A percentile compares a stretch with the other conserved stretches of the same genome.
phyloP scores from a whole-genome alignment of 495 filamentous ascomycete genomes.

The Xylaria nigripes region DNA sequence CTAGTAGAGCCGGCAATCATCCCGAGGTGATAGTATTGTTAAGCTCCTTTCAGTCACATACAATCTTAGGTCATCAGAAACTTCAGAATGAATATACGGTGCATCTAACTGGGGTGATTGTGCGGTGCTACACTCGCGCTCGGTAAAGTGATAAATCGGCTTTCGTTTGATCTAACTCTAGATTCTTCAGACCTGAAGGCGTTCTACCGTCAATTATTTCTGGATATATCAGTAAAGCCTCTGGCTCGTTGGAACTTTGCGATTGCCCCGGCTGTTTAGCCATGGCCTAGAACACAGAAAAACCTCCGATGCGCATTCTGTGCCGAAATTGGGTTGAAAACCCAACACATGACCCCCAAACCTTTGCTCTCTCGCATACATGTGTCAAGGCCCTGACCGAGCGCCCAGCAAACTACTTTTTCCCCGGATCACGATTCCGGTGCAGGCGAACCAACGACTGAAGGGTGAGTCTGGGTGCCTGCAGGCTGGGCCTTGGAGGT shows the following conservation, averaged over 20 bases:
- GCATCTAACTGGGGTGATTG: background rate
- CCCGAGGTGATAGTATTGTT: background rate
- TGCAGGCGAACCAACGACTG: background rate
- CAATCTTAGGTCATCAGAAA: background rate
- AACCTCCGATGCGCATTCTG: background rate
- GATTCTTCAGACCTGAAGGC: too few relatives aligned
- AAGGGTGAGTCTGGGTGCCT: background rate
- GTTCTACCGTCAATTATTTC: too few relatives aligned
- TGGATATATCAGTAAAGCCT: too few relatives aligned
- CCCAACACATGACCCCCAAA: slow-evolving; percentile 1
- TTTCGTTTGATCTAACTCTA: too few relatives aligned
- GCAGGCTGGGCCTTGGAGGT: background rate
- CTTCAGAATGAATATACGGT: background rate
- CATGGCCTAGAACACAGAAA: slow-evolving; percentile 1
- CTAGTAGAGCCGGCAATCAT: slow-evolving; percentile 7
- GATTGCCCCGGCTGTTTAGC: background rate
- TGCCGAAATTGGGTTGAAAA: slow-evolving; percentile 6
- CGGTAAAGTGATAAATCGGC: background rate
- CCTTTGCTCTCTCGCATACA: background rate
- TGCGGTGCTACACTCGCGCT: background rate
- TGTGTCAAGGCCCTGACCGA: too few relatives aligned
- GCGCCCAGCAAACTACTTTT: too few relatives aligned
- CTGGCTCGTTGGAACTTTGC: too few relatives aligned
- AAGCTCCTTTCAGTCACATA: background rate
- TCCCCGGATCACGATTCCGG: background rate